Evolutionary conservation across 2,329 filamentous ascomycete genomes (phyloP).

Genomic region (Bipolaris gigantea): DNA sequence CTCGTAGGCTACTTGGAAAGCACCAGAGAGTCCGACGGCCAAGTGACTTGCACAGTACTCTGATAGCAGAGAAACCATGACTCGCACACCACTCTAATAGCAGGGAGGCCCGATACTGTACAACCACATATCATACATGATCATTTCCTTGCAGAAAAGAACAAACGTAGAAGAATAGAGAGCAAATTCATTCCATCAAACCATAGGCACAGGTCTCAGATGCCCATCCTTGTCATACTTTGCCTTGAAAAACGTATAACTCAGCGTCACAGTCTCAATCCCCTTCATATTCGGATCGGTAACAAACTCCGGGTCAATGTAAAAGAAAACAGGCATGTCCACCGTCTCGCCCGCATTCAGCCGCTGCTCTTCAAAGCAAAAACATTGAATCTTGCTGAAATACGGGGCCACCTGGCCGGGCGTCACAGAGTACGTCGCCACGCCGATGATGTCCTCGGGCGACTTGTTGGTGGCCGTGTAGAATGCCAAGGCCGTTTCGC

Average conservation of each 20-base stretch:
- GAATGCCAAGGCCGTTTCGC: slow-evolving; percentile 95
- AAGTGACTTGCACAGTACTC: too few relatives aligned
- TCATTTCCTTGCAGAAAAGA: neutral
- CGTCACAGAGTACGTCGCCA: slow-evolving; percentile 96
- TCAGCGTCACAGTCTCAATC: slow-evolving; percentile 92
- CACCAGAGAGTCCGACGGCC: too few relatives aligned
- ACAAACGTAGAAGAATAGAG: too few relatives aligned
- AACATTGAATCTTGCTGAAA: slow-evolving; percentile 99
- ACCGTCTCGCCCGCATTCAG: slow-evolving; percentile 94
- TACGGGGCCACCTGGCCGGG: slow-evolving; percentile 95
- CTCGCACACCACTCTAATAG: too few relatives aligned
- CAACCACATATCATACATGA: neutral
- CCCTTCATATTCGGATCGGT: slow-evolving; percentile 91
- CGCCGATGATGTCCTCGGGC: slow-evolving; percentile 91
- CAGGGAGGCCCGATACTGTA: neutral
- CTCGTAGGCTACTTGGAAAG: too few relatives aligned
- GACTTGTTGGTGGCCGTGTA: slow-evolving; percentile 95
- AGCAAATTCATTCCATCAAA: slow-evolving; percentile 11
- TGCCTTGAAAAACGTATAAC: slow-evolving; percentile 97
- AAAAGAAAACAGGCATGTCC: slow-evolving; percentile 99
- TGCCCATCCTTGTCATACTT: slow-evolving; percentile 81
- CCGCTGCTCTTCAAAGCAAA: slow-evolving; percentile 96
- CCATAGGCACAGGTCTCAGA: slow-evolving; percentile 59
- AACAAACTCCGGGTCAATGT: slow-evolving; percentile 92
- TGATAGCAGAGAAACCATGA: too few relatives aligned